Evolutionary conservation across 2,329 filamentous ascomycete genomes (phyloP).

Genomic region (Fusarium sp.): DNA sequence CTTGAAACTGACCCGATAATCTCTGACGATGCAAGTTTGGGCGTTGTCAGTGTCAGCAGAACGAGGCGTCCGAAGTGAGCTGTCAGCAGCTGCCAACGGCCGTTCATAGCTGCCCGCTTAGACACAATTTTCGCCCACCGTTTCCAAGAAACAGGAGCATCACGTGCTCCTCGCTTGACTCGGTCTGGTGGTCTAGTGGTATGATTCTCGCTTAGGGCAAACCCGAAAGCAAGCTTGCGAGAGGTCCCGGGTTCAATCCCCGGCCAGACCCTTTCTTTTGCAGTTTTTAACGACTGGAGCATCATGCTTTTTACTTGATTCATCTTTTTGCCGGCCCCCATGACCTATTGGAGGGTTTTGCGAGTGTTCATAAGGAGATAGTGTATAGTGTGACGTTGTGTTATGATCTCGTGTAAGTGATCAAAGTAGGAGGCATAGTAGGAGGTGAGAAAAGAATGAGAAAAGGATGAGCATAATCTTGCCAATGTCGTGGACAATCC

Average conservation of each 20-base stretch:
- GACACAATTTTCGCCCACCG: background rate
- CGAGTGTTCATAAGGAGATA: background rate
- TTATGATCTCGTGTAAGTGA: background rate
- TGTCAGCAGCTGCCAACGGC: background rate
- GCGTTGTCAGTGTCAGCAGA: background rate
- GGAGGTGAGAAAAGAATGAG: background rate
- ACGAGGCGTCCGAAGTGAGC: background rate
- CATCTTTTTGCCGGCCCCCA: background rate
- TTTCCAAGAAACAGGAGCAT: constrained; percentile 2
- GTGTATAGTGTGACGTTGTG: background rate
- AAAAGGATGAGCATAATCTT: background rate
- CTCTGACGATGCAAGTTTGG: background rate
- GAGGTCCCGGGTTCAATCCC: constrained; percentile 62
- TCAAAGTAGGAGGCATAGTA: background rate
- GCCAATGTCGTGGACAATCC: background rate
- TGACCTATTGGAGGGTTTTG: background rate
- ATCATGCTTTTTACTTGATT: background rate
- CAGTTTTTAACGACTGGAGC: constrained; percentile 1
- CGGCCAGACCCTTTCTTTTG: constrained; percentile 55
- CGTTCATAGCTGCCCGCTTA: background rate
- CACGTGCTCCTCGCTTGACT: background rate
- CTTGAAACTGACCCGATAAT: background rate
- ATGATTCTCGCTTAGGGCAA: constrained; percentile 78
- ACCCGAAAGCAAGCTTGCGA: constrained; percentile 55
- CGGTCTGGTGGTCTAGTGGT: constrained; percentile 72